phyloP scores from a whole-genome alignment of 2,329 filamentous ascomycete species.

The Paecilomyces dactylethromorphus region DNA sequence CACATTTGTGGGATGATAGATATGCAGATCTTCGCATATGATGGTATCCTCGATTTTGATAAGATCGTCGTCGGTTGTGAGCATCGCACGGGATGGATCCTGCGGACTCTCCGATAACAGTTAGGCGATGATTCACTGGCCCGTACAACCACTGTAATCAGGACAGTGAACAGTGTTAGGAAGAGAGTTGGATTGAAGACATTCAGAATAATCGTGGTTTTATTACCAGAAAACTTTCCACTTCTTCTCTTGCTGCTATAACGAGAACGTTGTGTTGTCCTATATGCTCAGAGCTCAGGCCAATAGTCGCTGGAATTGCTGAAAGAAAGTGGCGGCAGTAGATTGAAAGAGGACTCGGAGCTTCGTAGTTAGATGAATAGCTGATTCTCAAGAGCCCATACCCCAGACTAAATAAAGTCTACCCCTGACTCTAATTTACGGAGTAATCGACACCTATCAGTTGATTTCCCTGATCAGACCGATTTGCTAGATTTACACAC shows the following conservation, averaged over 20 bases:
- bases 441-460: no score
- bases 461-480: no score
- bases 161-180: neutral
- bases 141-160: neutral
- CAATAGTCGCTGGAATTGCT: no score
- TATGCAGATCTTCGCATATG: constrained; percentile 56
- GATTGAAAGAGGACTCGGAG: no score
- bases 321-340: no score
- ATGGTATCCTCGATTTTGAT: constrained; percentile 45
- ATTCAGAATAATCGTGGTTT: neutral
- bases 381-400: no score
- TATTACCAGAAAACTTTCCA: neutral
- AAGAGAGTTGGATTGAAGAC: neutral
- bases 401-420: no score
- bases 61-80: constrained; percentile 18
- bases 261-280: no score
- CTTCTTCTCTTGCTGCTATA: constrained; percentile 1
- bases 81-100: neutral
- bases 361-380: no score
- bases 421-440: no score
- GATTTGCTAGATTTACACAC: no score
- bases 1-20: constrained; percentile 41
- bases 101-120: neutral
- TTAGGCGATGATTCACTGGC: neutral
- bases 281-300: no score